Evolutionary conservation across 2,329 filamentous ascomycete species (phyloP), one percentile per base, ranked within the genome.

Genomic region (Nemania diffusa): DNA sequence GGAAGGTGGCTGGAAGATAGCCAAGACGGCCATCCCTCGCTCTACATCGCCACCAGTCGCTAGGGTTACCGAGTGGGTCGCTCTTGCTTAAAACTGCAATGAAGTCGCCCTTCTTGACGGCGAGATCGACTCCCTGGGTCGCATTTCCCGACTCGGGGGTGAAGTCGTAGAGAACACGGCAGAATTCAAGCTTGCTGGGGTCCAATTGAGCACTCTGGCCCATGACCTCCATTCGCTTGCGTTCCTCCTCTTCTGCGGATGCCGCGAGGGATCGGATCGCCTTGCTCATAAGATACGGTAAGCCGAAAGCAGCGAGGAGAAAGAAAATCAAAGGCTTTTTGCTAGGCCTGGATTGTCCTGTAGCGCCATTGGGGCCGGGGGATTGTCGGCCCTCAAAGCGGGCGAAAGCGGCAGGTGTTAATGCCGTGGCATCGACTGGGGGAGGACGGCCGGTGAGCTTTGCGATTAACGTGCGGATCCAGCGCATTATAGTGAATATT

Each of bases 301-400:
- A 86, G 60, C 96, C 97, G 75, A 99, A 97, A 5, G 97, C 94
- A 20, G 96, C 95, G 50, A 97, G 84, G 68, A 97, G 84, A 84
- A 99, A 99, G 84, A 99, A 95, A 77, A 99, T 87, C 75, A 99
- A 93, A 0, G 96, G 96, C 80, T 98, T 99, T 79, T 92, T 93
- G 77, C 93, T 97, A 20, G 95, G 94, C 74, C 89, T 90, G 3
- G 92, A 83, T 20, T 88, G 84, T 11, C 83, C 80, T 0, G 90
- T 85, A 1, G 88, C 85, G 72, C 92, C 93, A 73, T 93, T 76
- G 83, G 87, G 72, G 70, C 84, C 72, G 76, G 80, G 71, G 62
- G 69, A 57, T 56, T 85, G 81, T 17, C 91, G 90, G 62, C 92
- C 93, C 78, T 94, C 90, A 78, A 99, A 99, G 27, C 88, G 88